Base-by-base conservation (phyloP, 108 stramenopile genomes). In the Licmophora abbreviata region DNA sequence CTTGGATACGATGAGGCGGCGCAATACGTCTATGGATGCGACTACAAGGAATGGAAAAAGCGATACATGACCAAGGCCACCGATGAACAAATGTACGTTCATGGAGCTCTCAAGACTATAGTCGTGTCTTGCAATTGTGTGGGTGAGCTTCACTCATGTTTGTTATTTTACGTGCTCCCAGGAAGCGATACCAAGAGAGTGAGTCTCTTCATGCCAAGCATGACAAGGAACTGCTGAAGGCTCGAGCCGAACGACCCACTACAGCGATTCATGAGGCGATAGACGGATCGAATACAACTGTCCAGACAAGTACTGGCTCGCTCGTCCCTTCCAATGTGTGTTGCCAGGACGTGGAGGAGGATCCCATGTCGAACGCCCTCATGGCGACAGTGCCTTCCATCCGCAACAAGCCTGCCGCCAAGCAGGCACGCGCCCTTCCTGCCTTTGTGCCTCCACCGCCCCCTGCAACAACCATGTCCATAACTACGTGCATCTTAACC, bases 1-100 rank as follows among this genome's bases (percentile, higher is more conserved):
- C 64, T 90, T 44, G 88, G 84, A 46, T 91, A 94, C 43, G 93
- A 90, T 37, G 77, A 91, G 51, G 85, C 89, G 11, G 84, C 85
- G 6, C 67, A 90, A 55, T 58, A 75, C 37, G 85, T 94, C 1
- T 91, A 94, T 51, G 86, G 88, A 29, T 84, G 84, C 51, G 41
- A 53, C 9, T 94, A 94, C 63, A 58, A 30, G 15, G 79, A 81
- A 33, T 94, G 93, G 93, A 94, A 94, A 61, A 60, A 63, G 38
- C 67, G 63, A 9, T 72, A 88, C 47, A 58, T 77, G 22, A 80
- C 74, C 53, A 87, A 91, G 55, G 84, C 83, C 14, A 81, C 87
- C 3, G 81, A 77, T 10, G 84, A 81, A 43, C 71, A 86, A 62
- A 72, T 86, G 83, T 68, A 81, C n/a, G n/a, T n/a, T n/a, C n/a